Base-by-base conservation (phyloP, 2,329 filamentous ascomycete species). In the Calcarisporium arbuscula region DNA sequence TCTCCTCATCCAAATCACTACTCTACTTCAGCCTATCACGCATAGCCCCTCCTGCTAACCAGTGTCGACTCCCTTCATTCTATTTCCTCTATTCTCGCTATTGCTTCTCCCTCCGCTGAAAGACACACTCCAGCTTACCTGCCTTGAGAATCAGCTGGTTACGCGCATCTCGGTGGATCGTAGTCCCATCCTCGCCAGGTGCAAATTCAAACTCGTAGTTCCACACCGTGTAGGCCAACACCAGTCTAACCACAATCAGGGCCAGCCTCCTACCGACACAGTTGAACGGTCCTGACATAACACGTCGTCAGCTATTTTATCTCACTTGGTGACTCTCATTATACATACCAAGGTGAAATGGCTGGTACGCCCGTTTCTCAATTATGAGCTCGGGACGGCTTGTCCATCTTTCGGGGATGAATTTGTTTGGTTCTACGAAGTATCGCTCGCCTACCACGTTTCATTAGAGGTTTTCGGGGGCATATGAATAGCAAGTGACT, bases 391-490 rank as follows among this genome's bases (percentile, higher is more conserved):
- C 47, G 2, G 43, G 43, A 2, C 40, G 32, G 4, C 39, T 41
- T 0, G 42, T 48, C 47, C 46, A 50, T n/a, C 47, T 43, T 39
- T 50, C 47, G 5, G 46, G 46, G 7, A 49, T 43, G 19, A 49
- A 50, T 8, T 31, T 34, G 21, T 41, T 14, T 4, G 42, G 37
- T 6, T 39, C 25, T 8, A 23, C 32, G 15, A 44, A 46, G 10
- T 21, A 41, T 22, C 32, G 30, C 10, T 35, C 28, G 32, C 38
- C 42, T 46, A 82, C 14, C n/a, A n/a, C n/a, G n/a, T n/a, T n/a
- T n/a, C n/a, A n/a, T n/a, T n/a, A n/a, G n/a, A n/a, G n/a, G n/a
- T n/a, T n/a, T n/a, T n/a, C n/a, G n/a, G n/a, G n/a, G n/a, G n/a
- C n/a, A n/a, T n/a, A n/a, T n/a, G n/a, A n/a, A n/a, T n/a, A n/a